Conservation (phyloP, 805 yeast species). For the Ogataea pignaliae region DNA sequence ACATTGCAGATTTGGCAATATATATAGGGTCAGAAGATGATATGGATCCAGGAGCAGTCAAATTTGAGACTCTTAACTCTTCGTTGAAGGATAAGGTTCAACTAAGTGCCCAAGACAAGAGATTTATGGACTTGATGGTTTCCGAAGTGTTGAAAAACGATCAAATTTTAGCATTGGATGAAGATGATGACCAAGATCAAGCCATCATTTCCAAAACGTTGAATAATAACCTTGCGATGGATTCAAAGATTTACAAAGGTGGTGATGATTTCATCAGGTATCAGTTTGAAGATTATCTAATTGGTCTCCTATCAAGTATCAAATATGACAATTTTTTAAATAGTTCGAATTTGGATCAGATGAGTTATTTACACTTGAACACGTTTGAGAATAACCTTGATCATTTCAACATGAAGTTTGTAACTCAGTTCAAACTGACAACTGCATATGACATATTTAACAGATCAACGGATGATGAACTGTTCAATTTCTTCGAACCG, state of each 20-base stretch:
- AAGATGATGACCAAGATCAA: conserved; percentile 26
- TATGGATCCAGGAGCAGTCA: conserved; percentile 25
- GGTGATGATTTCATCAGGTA: conserved; percentile 85
- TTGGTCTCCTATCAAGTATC: conserved; percentile 67
- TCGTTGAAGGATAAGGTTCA: conserved; percentile 41
- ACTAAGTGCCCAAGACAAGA: conserved; percentile 60
- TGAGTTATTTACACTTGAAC: conserved; percentile 18
- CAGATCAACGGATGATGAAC: conserved; percentile 58
- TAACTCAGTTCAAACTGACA: conserved; percentile 49
- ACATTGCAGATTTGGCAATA: conserved; percentile 65
- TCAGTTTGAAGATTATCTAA: conserved; percentile 86
- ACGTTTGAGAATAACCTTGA: conserved; percentile 20
- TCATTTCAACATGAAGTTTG: conserved; percentile 33
- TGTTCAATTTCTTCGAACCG: conserved; percentile 43
- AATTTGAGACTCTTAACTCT: conserved; percentile 39
- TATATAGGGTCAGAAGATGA: conserved; percentile 48
- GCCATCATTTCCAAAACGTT: conserved; percentile 22
- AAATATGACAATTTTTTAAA: conserved; percentile 60
- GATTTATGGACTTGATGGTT: conserved; percentile 62
- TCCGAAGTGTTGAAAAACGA: conserved; percentile 42
- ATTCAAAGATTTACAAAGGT: conserved; percentile 43
- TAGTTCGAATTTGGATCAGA: conserved; percentile 25
- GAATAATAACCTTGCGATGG: conserved; percentile 36
- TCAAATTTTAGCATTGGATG: conserved; percentile 2
- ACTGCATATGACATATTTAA: conserved; percentile 53